Evolutionary conservation across 2,329 filamentous ascomycete species (phyloP).

Genomic region (Fusarium floridanum): DNA sequence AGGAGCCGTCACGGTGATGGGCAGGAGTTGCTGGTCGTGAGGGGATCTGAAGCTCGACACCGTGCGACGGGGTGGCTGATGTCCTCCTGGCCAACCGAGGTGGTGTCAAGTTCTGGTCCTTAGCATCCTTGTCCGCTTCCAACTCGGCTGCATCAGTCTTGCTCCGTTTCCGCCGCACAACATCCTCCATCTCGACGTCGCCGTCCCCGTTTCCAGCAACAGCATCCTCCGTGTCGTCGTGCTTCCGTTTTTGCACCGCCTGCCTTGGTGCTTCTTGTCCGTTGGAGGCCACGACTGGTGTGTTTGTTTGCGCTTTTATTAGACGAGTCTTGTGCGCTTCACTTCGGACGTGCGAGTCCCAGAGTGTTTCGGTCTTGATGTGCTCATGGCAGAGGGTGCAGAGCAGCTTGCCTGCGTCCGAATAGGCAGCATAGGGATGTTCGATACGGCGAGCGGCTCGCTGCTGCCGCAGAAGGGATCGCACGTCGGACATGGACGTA

Average conservation of each 20-base stretch:
- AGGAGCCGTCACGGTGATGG: conserved; percentile 54
- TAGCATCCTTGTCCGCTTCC: conserved; percentile 36
- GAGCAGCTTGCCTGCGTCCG: conserved; percentile 74
- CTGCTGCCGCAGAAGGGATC: conserved; percentile 83
- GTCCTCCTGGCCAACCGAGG: conserved; percentile 60
- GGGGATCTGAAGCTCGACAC: conserved; percentile 72
- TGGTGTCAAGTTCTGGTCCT: conserved; percentile 52
- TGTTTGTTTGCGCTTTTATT: conserved; percentile 37
- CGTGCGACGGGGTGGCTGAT: conserved; percentile 66
- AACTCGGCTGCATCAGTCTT: conserved; percentile 51
- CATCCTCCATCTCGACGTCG: conserved; percentile 53
- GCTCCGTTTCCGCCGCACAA: conserved; percentile 60
- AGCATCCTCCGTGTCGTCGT: conserved; percentile 51
- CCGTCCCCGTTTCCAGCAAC: conserved; percentile 39
- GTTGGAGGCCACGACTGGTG: conserved; percentile 5
- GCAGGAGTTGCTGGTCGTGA: conserved; percentile 73
- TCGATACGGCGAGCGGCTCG: conserved; percentile 79
- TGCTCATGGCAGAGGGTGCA: conserved; percentile 76
- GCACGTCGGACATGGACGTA: conserved; percentile 78
- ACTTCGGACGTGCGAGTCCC: conserved; percentile 72
- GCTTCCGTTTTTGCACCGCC: conserved; percentile 51
- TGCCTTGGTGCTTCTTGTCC: conserved; percentile 29
- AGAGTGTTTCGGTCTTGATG: conserved; percentile 75
- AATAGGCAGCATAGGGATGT: conserved; percentile 77
- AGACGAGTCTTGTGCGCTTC: conserved; percentile 54